A percentile compares a stretch with the other conserved stretches of the same genome.
Evolutionary conservation across 108 stramenopile species (phyloP).

Genomic region (Cyclostephanos invisitatus): DNA sequence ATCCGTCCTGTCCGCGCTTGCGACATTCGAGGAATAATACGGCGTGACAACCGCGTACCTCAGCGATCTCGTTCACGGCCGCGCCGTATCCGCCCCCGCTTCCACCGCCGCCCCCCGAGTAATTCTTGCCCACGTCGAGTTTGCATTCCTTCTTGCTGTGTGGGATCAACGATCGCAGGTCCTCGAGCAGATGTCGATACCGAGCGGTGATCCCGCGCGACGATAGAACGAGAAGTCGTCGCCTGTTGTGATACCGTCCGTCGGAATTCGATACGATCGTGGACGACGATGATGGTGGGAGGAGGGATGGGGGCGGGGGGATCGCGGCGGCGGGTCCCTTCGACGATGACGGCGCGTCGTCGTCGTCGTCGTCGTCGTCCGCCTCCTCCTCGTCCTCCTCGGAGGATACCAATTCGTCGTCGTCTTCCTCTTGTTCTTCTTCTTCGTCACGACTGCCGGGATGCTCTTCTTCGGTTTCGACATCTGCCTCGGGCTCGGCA

Average conservation of each 20-base stretch:
- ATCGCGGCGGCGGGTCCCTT: not conserved
- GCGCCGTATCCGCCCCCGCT: constrained; percentile 69
- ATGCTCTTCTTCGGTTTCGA: constrained; percentile 17
- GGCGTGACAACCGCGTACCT: constrained; percentile 93
- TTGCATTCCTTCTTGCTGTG: constrained; percentile 98
- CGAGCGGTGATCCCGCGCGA: constrained; percentile 95
- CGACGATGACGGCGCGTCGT: constrained; percentile 5
- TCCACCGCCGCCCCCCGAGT: constrained; percentile 12
- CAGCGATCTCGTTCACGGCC: constrained; percentile 95
- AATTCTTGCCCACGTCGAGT: constrained; percentile 69
- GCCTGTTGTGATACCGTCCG: constrained; percentile 94
- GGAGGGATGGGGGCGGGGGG: not conserved
- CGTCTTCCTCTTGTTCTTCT: constrained; percentile 21
- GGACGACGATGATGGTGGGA: constrained; percentile 7
- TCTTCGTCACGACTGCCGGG: constrained; percentile 26
- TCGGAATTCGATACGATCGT: constrained; percentile 27
- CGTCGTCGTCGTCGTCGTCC: constrained; percentile 22
- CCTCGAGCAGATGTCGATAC: constrained; percentile 96
- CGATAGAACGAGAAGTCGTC: constrained; percentile 94
- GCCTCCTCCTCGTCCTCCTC: constrained; percentile 22
- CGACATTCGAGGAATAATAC: constrained; percentile 95
- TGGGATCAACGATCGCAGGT: constrained; percentile 92
- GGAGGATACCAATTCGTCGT: constrained; percentile 21
- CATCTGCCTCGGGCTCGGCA: constrained; percentile 20
- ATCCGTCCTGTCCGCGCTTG: constrained; percentile 93